phyloP scores from a whole-genome alignment of 371 early-diverging fungal species.

The Catenaria anguillulae region DNA sequence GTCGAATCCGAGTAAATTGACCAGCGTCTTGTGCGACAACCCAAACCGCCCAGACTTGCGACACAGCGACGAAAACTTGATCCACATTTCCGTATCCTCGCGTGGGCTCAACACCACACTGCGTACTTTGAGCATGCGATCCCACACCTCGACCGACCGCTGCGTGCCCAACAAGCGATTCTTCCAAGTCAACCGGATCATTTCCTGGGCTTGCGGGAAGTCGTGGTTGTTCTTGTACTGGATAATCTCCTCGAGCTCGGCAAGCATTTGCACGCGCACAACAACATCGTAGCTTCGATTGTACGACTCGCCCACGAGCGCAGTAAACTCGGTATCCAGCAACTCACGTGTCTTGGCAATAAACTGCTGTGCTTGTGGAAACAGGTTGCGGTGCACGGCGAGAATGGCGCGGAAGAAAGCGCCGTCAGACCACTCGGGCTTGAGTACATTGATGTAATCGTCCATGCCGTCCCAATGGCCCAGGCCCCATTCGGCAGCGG shows the following conservation, averaged over 20 bases:
- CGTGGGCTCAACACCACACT: constrained; percentile 76
- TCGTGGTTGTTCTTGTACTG: constrained; percentile 68
- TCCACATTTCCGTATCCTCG: constrained; percentile 75
- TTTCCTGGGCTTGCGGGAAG: constrained; percentile 58
- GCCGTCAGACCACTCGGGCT: constrained; percentile 51
- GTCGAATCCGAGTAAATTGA: constrained; percentile 32
- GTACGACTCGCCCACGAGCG: constrained; percentile 86
- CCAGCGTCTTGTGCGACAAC: constrained; percentile 65
- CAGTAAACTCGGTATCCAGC: constrained; percentile 76
- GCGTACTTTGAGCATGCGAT: constrained; percentile 73
- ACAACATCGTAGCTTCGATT: constrained; percentile 78
- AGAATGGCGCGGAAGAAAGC: constrained; percentile 75
- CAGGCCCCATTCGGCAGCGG: constrained; percentile 89
- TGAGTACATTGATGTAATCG: constrained; percentile 68
- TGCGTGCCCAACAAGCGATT: constrained; percentile 75
- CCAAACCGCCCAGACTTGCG: constrained; percentile 74
- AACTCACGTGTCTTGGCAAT: constrained; percentile 74
- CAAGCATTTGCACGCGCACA: constrained; percentile 89
- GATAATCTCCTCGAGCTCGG: constrained; percentile 94
- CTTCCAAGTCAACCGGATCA: constrained; percentile 80
- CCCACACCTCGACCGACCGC: constrained; percentile 92
- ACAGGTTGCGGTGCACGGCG: constrained; percentile 67
- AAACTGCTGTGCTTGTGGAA: constrained; percentile 49
- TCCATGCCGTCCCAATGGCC: constrained; percentile 85
- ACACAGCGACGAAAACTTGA: constrained; percentile 88